Base-by-base conservation (phyloP, 345 rosid genomes). In the Sonneratia caseolaris region DNA sequence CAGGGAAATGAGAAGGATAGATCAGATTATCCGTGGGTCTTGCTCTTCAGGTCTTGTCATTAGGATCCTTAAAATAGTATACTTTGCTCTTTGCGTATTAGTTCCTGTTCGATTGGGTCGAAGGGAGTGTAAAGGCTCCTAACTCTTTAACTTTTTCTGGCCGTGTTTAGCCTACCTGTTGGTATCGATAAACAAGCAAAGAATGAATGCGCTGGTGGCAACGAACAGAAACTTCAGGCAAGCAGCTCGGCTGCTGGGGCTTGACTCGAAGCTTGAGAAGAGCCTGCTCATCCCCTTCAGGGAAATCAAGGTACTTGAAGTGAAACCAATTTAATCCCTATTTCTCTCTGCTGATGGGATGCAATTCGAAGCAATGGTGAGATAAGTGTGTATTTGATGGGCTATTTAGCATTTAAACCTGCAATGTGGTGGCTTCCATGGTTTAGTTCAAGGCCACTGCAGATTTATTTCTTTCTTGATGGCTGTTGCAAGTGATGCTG, bases 231-330 rank as follows among this genome's bases (percentile, higher is more conserved):
- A 95, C 84, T 95, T 95, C 74, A 92, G 81, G 85, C 85, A 84
- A 3, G 99, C 99, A 67, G 82, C 97, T 57, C 80, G 86, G 88
- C 98, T 92, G 79, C 80, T 95, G 79, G 90, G 97, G 48, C 77
- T 95, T 75, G 99, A 95, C 83, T 92, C 99, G 42, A 95, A 89
- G 87, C 98, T 95, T 48, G 98, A 92, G 88, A 92, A 79, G 75
- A 87, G 97, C 80, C 81, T 95, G 70, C 94, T 95, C 70, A 95
- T 95, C 77, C 99, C 99, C 3, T 95, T 92, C 80, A 86, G 99
- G 78, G 98, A 95, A 77, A 92, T 95, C 77, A 95, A 95, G 97
- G 98, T 94, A 71, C 21, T 51, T 37, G 18, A 19, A 67, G 47
- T 21, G 9, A n/a, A 9, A 68, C 27, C 19, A 7, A 13, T 68